These are phyloP conservation scores for Decorospora gaudefroyi DNA, from an alignment of 2,329 filamentous ascomycete species.

Conservation along the genomic window DNA sequence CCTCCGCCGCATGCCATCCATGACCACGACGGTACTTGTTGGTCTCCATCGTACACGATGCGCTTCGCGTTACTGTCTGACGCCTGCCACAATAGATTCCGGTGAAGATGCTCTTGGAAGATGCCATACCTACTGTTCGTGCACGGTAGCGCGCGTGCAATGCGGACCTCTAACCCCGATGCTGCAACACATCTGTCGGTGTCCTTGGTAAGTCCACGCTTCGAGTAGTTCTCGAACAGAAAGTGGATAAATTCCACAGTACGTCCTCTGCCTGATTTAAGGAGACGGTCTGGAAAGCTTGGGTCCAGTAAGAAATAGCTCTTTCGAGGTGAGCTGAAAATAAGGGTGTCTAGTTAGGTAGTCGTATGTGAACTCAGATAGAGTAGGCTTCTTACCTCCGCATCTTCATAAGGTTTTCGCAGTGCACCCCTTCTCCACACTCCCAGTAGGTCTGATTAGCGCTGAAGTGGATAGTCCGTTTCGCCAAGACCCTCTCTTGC, in stretches of 20 bases:
- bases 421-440: constrained; percentile 21
- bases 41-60: constrained; percentile 7
- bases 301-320: no score
- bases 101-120: constrained; percentile 18
- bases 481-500: no score
- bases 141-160: constrained; percentile 10
- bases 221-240: constrained; percentile 23
- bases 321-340: constrained; percentile 10
- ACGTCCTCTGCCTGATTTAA: constrained; percentile 3
- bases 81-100: constrained; percentile 20
- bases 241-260: constrained; percentile 15
- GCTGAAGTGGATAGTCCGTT: constrained; percentile 24
- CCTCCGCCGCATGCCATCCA: no score
- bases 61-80: constrained; percentile 7
- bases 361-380: constrained; percentile 2
- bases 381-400: constrained; percentile 22
- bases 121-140: constrained; percentile 20
- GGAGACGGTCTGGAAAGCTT: constrained; percentile 19
- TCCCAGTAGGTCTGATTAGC: constrained; percentile 23
- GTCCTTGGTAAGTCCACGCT: constrained; percentile 8
- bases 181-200: constrained; percentile 22
- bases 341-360: constrained; percentile 4
- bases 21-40: constrained; percentile 29
- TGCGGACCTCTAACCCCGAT: constrained; percentile 19
- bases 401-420: constrained; percentile 19